These are phyloP conservation scores for Xylaria sp. DNA, from an alignment of 2,329 filamentous ascomycete genomes.

Conservation along the genomic window DNA sequence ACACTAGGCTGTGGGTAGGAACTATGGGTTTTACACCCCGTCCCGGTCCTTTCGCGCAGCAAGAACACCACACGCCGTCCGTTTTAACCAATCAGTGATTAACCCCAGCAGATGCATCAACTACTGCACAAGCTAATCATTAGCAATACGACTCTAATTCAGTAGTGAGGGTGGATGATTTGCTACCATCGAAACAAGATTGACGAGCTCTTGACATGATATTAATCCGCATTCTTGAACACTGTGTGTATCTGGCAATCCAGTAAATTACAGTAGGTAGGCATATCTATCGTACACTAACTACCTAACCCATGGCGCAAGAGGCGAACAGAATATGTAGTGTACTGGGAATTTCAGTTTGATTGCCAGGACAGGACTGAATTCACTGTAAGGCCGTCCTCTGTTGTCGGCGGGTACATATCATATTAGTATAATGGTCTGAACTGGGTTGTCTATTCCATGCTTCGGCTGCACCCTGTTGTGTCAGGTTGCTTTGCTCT, in stretches of 20 bases:
- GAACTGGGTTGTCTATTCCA: background rate
- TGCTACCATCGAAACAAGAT: slow-evolving; percentile 32
- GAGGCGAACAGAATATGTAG: background rate
- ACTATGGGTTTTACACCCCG: slow-evolving; percentile 3
- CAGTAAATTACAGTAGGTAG: background rate
- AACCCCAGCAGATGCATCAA: slow-evolving; percentile 16
- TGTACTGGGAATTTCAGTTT: background rate
- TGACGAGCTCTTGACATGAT: slow-evolving; percentile 20
- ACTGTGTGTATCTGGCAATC: slow-evolving; percentile 23
- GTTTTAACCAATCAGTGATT: slow-evolving; percentile 26
- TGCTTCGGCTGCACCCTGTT: background rate
- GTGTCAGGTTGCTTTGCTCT: background rate
- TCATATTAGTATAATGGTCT: background rate
- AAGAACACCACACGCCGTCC: slow-evolving; percentile 27
- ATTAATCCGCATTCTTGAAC: slow-evolving; percentile 20
- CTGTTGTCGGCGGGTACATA: background rate
- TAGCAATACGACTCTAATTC: slow-evolving; percentile 37
- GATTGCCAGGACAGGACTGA: background rate
- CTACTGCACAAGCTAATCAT: slow-evolving; percentile 37
- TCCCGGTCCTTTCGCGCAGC: slow-evolving; percentile 17
- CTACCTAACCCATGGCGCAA: background rate
- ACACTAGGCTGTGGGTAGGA: slow-evolving; percentile 21
- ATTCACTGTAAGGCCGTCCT: background rate
- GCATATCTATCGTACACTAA: background rate
- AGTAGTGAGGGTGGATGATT: slow-evolving; percentile 26